Evolutionary conservation across 495 filamentous ascomycete species (phyloP).

Genomic region (Penicillium chermesinum): DNA sequence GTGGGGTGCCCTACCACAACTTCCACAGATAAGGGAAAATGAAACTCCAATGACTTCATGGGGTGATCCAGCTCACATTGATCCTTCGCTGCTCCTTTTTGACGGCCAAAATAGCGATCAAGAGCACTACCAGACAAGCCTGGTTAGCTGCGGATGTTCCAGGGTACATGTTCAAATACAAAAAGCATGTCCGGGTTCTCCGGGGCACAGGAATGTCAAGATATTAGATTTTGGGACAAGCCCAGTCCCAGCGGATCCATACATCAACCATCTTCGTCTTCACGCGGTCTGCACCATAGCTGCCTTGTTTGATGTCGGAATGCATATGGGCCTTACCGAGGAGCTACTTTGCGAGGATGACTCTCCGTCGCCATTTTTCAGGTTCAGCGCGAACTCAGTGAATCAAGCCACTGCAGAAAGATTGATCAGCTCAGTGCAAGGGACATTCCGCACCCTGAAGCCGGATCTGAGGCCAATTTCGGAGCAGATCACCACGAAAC

Average conservation of each 20-base stretch:
- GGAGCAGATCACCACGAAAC: slow-evolving; percentile 23
- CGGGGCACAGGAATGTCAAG: slow-evolving; percentile 1
- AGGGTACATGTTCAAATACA: slow-evolving; percentile 13
- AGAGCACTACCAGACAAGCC: slow-evolving; percentile 6
- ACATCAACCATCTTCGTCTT: slow-evolving; percentile 22
- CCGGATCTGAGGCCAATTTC: slow-evolving; percentile 22
- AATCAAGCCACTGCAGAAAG: slow-evolving; percentile 5
- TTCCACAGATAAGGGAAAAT: neutral
- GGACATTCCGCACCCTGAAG: slow-evolving; percentile 20
- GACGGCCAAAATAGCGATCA: slow-evolving; percentile 6
- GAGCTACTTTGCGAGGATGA: slow-evolving; percentile 20
- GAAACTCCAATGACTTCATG: neutral
- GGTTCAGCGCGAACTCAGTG: neutral
- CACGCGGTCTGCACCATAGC: slow-evolving; percentile 19
- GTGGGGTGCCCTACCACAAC: neutral
- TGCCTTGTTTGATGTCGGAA: slow-evolving; percentile 10
- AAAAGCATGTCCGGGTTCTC: neutral
- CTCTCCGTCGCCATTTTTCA: slow-evolving; percentile 21
- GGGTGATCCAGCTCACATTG: slow-evolving; percentile 1
- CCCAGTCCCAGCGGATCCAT: slow-evolving; percentile 14
- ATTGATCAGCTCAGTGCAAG: slow-evolving; percentile 11
- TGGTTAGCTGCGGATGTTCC: slow-evolving; percentile 13
- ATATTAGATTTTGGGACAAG: slow-evolving; percentile 6
- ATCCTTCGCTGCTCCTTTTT: slow-evolving; percentile 9
- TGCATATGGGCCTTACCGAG: slow-evolving; percentile 21